Evolutionary conservation across 257 asterid genomes (phyloP), one percentile per base, ranked within the genome.

Genomic region (Rhazya stricta): DNA sequence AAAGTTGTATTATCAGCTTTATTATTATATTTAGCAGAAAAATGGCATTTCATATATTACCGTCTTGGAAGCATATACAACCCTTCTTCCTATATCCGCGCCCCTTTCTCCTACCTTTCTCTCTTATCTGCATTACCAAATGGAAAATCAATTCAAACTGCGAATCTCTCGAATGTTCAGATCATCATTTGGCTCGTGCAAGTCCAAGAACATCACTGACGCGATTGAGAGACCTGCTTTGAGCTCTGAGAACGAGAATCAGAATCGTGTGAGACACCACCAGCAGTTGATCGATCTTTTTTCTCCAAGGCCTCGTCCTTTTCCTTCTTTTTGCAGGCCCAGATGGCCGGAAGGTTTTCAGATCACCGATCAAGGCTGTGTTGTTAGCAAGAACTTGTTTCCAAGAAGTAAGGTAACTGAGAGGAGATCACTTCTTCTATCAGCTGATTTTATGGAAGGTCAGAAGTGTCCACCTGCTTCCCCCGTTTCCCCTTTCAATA

Each of bases 391-490:
- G 41, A 77, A 12, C 58, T 46, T 57, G 12, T 18, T 42, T 16
- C 60, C 51, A 18, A 77, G 58, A 50, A 63, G 7, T 73, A 69
- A 48, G 63, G n/a, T 67, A 23, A 45, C 74, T 36, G 74, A 72
- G 29, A 65, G 71, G 18, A 54, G 69, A 65, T n/a, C 76, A 37
- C 82, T 71, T 48, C 81, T 58, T n/a, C 36, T 65, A 10, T 43
- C 62, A 41, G 70, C 71, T 67, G 75, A 76, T 48, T 6, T 48
- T 21, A 19, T 19, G 6, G 84, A 76, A 48, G 91, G 91, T 25
- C 88, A 81, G 21, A 85, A 76, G 46, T 86, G 89, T 76, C 91
- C 91, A 39, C 94, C 89, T 16, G 88, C 67, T 0, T 82, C 91
- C 25, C 94, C 91, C 51, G 76, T 76, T 53, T 68, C 86, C 4